Base-by-base conservation (phyloP, 192 early-diverging fungal species). In the Coemansia sp. region DNA sequence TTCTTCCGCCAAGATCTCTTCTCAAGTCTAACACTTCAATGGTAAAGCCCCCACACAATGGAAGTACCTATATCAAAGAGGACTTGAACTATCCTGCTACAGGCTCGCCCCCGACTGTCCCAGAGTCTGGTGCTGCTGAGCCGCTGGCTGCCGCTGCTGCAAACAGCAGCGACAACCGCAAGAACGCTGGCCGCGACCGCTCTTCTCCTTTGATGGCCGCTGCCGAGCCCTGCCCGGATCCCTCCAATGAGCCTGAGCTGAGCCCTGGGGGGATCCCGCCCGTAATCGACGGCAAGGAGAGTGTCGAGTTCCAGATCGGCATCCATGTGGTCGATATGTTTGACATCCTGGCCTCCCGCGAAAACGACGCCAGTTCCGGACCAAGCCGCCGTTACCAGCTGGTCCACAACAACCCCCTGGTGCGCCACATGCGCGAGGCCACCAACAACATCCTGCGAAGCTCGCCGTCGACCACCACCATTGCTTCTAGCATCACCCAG, bases 281-380 rank as follows among this genome's bases (percentile, higher is more conserved):
- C 1, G 67, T 73, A 49, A 66, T 76, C 58, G 88, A 89, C 64
- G 88, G 88, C 48, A 88, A 89, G 78, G 84, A 84, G 52, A 87
- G 86, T 12, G 85, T 89, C 49, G 88, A 89, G 69, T 87, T 87
- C 55, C 88, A 89, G 77, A 78, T 89, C 33, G 87, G 86, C 64
- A 83, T 82, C 34, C 78, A 87, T 53, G 86, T 97, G 8, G 79
- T 88, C n/a, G 95, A 97, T 68, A 82, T 97, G 41, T 89, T 94
- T 45, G 93, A 94, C 67, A 85, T 88, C 8, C 83, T 76, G 26
- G 78, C 70, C 8, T 71, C 78, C 16, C 78, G 71, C 43, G 74
- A 64, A 14, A 53, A 48, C 61, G 63, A 69, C 45, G 21, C 45
- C 5, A 38, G 67, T 62, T 38, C 39, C 14, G 66, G 63, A 60